These are phyloP conservation scores for Phoma herbarum DNA, from an alignment of 2,329 filamentous ascomycete genomes.

Conservation along the genomic window DNA sequence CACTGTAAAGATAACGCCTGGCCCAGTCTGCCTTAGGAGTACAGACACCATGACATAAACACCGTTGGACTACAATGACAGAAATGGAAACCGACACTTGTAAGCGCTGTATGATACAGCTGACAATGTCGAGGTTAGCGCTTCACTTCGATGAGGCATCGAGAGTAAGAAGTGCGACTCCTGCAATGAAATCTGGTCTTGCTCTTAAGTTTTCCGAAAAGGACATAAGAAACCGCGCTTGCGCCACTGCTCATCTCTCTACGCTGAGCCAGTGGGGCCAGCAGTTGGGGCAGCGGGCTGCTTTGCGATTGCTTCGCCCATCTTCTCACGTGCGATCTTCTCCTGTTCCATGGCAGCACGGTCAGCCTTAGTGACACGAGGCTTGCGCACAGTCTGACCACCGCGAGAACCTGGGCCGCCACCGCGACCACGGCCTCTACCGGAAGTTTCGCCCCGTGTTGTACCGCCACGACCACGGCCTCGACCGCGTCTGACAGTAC, in stretches of 20 bases:
- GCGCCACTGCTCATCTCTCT: neutral
- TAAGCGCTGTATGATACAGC: neutral
- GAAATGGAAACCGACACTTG: neutral
- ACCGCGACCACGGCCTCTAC: constrained; percentile 57
- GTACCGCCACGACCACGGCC: constrained; percentile 64
- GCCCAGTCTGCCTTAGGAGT: neutral
- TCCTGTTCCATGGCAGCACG: constrained; percentile 82
- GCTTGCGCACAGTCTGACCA: constrained; percentile 78
- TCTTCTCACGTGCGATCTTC: constrained; percentile 75
- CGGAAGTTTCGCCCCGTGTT: constrained; percentile 52
- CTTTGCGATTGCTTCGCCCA: constrained; percentile 48
- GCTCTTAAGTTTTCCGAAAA: neutral
- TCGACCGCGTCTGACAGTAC: constrained; percentile 73
- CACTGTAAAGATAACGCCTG: constrained; percentile 8
- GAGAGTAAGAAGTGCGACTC: neutral
- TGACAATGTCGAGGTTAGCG: no score
- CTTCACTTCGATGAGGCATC: neutral
- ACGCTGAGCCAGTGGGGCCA: constrained; percentile 20
- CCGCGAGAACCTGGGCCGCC: constrained; percentile 76
- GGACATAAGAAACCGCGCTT: neutral
- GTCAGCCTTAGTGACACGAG: constrained; percentile 85
- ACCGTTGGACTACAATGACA: constrained; percentile 1
- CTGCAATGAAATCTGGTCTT: neutral
- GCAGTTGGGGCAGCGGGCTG: constrained; percentile 34
- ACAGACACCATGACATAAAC: constrained; percentile 6